A percentile compares a stretch with the other conserved stretches of the same genome.
phyloP scores from a whole-genome alignment of 768 basidiomycete genomes.

The Multifurca ochricompacta region DNA sequence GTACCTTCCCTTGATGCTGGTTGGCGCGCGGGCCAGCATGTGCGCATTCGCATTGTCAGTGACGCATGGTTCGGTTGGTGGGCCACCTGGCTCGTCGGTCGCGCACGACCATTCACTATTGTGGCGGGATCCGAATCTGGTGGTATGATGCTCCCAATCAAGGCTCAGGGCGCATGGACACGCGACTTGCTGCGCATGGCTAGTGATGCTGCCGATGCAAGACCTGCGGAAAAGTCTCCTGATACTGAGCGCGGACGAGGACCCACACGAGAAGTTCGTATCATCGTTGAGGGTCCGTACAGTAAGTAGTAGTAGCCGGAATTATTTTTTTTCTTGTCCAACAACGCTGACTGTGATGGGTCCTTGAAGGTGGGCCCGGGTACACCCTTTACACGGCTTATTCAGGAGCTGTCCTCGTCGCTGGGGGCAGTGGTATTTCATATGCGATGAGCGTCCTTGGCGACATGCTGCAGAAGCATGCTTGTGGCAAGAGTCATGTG shows the following conservation, averaged over 20 bases:
- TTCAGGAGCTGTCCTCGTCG: slow-evolving; percentile 47
- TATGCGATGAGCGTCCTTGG: slow-evolving; percentile 44
- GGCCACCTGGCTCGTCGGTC: slow-evolving; percentile 9
- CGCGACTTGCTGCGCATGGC: slow-evolving; percentile 36
- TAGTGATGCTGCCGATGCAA: slow-evolving; percentile 30
- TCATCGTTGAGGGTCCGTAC: slow-evolving; percentile 51
- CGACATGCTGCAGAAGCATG: slow-evolving; percentile 40
- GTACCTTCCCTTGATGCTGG: slow-evolving; percentile 39
- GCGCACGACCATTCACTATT: slow-evolving; percentile 35
- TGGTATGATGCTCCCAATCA: slow-evolving; percentile 44
- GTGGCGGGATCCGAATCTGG: slow-evolving; percentile 35
- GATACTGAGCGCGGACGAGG: slow-evolving; percentile 6
- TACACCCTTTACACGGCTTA: slow-evolving; percentile 42
- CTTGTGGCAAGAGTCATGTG: slow-evolving; percentile 31
- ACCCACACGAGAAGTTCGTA: slow-evolving; percentile 24
- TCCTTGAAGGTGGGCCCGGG: slow-evolving; percentile 32
- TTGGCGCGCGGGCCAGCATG: slow-evolving; percentile 56
- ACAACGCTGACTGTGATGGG: slow-evolving; percentile 15
- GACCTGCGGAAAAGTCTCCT: slow-evolving; percentile 13
- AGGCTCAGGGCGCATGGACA: slow-evolving; percentile 47
- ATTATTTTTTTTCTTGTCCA: not conserved
- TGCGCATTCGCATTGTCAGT: slow-evolving; percentile 41
- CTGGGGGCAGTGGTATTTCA: slow-evolving; percentile 57
- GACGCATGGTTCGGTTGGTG: slow-evolving; percentile 34
- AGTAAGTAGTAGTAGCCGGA: slow-evolving; percentile 30